Percentiles rank a stretch among this genome's conserved stretches.
Evolutionary conservation across 768 basidiomycete species (phyloP).

Genomic region (Kwoniella dejecticola): DNA sequence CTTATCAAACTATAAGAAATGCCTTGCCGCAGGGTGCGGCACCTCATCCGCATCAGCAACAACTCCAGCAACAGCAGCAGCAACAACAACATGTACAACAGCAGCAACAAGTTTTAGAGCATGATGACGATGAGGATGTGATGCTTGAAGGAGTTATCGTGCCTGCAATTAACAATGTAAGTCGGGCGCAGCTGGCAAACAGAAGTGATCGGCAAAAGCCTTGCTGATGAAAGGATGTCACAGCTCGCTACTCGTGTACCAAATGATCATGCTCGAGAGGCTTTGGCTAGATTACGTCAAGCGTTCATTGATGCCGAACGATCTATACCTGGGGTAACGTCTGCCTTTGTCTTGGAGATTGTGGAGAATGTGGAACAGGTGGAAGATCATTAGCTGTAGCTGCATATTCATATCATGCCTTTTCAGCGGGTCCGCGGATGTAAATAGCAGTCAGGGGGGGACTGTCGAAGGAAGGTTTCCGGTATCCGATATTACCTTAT

Average conservation of each 20-base stretch:
- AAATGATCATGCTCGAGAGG: slow-evolving; percentile 85
- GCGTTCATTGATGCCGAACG: slow-evolving; percentile 95
- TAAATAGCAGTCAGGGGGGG: too few species aligned
- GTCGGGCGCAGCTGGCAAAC: slow-evolving; percentile 49
- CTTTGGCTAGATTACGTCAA: slow-evolving; percentile 79
- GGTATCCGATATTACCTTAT: too few species aligned
- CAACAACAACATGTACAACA: not conserved
- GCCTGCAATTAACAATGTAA: slow-evolving; percentile 92
- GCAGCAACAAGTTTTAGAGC: slow-evolving; percentile 22
- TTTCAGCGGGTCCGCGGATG: too few species aligned
- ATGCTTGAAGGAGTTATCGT: slow-evolving; percentile 95
- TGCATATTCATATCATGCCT: too few species aligned
- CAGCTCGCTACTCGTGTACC: slow-evolving; percentile 80
- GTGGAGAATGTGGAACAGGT: slow-evolving; percentile 55
- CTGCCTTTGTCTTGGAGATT: slow-evolving; percentile 87
- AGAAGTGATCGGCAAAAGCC: not conserved
- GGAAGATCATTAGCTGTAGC: slow-evolving; percentile 29
- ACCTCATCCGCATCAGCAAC: not conserved
- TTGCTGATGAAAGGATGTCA: not conserved
- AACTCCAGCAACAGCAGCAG: not conserved
- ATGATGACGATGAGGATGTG: slow-evolving; percentile 58
- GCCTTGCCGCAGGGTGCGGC: slow-evolving; percentile 9
- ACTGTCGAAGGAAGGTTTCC: too few species aligned
- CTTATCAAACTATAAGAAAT: slow-evolving; percentile 22
- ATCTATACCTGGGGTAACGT: slow-evolving; percentile 89